Evolutionary conservation across 805 yeast genomes (phyloP).

Genomic region (Candida stauntonica): DNA sequence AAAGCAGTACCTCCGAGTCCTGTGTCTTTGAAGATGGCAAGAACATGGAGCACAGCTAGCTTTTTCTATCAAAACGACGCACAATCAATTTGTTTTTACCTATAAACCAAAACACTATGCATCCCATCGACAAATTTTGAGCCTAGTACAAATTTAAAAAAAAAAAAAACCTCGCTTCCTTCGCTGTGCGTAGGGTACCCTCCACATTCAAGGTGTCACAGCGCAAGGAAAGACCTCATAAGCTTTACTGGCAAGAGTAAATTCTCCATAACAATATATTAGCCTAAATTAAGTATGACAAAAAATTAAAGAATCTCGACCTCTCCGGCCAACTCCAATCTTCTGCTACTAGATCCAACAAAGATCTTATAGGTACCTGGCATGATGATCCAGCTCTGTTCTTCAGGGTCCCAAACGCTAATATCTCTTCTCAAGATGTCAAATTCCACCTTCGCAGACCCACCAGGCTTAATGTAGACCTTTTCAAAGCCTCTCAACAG

Average conservation of each 20-base stretch:
- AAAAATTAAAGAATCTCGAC: constrained; percentile 24
- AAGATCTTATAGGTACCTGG: constrained; percentile 51
- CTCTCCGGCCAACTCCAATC: constrained; percentile 41
- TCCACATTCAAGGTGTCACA: too few relatives aligned
- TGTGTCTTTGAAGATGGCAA: constrained; percentile 40
- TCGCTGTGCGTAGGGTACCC: too few relatives aligned
- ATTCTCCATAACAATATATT: background rate
- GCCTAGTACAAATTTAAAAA: background rate
- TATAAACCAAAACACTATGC: too few relatives aligned
- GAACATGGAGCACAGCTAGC: background rate
- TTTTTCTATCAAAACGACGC: too few relatives aligned
- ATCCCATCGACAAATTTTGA: background rate
- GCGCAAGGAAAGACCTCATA: too few relatives aligned
- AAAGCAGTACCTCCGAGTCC: constrained; percentile 58
- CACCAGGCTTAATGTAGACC: constrained; percentile 41
- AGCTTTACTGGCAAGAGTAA: background rate
- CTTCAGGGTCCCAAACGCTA: constrained; percentile 50
- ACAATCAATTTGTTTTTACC: too few relatives aligned
- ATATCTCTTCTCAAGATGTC: constrained; percentile 48
- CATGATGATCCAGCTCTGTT: constrained; percentile 55
- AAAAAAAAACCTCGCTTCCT: background rate
- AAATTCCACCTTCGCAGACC: constrained; percentile 35
- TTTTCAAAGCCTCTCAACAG: constrained; percentile 57
- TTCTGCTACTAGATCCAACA: constrained; percentile 46
- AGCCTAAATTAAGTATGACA: background rate